Evolutionary conservation across 192 early-diverging fungal genomes (phyloP).

Genomic region (Rhizophlyctis rosea): DNA sequence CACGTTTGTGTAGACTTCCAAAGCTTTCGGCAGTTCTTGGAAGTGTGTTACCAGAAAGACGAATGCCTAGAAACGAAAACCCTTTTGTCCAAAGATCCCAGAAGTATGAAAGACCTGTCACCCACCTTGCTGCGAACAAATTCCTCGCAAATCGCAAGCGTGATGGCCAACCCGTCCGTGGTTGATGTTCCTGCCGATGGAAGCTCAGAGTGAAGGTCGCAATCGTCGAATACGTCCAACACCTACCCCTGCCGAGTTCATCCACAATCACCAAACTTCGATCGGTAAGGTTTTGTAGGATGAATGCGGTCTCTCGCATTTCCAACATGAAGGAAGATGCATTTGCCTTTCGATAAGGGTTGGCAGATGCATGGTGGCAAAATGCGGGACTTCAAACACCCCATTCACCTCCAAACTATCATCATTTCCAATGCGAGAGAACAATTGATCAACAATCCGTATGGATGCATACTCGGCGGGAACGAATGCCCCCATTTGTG

Average conservation of each 20-base stretch:
- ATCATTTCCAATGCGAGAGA: constrained; percentile 76
- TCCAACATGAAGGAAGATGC: constrained; percentile 83
- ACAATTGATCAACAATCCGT: constrained; percentile 66
- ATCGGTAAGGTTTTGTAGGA: constrained; percentile 69
- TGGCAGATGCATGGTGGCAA: not conserved
- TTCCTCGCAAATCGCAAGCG: constrained; percentile 71
- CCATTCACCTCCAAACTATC: constrained; percentile 51
- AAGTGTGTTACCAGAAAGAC: constrained; percentile 73
- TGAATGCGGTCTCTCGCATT: constrained; percentile 81
- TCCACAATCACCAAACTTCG: constrained; percentile 81
- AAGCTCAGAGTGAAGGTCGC: constrained; percentile 4
- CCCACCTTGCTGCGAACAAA: constrained; percentile 39
- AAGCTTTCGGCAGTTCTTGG: constrained; percentile 54
- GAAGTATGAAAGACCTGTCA: not conserved
- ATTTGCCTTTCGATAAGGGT: constrained; percentile 29
- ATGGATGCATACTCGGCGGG: constrained; percentile 78
- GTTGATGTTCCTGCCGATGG: constrained; percentile 53
- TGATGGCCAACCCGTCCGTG: constrained; percentile 67
- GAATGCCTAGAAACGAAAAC: constrained; percentile 36
- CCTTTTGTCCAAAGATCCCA: not conserved
- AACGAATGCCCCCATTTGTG: constrained; percentile 81
- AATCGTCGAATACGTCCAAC: not conserved
- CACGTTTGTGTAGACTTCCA: constrained; percentile 56
- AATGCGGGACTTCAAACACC: no score
- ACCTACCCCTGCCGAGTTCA: constrained; percentile 75